Evolutionary conservation across 2,329 filamentous ascomycete genomes (phyloP), one percentile per base, ranked within the genome.

Genomic region (Plectosphaerella sp.): DNA sequence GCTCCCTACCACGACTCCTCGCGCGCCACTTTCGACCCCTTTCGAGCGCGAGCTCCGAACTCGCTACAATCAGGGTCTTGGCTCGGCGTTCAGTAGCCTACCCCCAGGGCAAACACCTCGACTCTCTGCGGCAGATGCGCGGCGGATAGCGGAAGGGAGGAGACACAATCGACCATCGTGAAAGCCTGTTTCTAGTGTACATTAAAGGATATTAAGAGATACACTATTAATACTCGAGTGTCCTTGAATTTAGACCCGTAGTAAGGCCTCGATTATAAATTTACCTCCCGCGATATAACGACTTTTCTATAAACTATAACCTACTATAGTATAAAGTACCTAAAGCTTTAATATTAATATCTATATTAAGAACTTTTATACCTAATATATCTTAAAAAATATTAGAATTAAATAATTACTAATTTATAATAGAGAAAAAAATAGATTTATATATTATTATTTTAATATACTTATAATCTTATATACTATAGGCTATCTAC

Each of bases 21-120:
- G 66, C 50, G 72, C 65, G 15, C 71, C 73, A 14, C 61, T 76
- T 7, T 70, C 73, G 7, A 71, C 70, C 1, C 69, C 74, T n/a
- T 63, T 75, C n/a, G 69, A 73, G 52, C 60, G 64, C 24, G 65
- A 69, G 36, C 59, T 69, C 3, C 62, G 65, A 41, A 61, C 52
- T 15, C 59, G 53, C 20, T 57, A 54, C 14, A 54, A 48, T 33
- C 20, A 45, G 25, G 42, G n/a, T 37, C 14, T 12, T 33, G 15
- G 28, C 48, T 16, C n/a, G 16, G 15, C 8, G 11, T 20, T 8
- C 37, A 45, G 22, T 20, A 12, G 28, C 11, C 5, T 43, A n/a
- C 22, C 49, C 20, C 11, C 20, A 28, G 3, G 33, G 24, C 33
- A 25, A 41, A 50, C 49, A 12, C 48, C 48, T 7, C 48, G 48